A percentile compares a stretch with the other conserved stretches of the same genome.
These are phyloP conservation scores for Russula emetica DNA, from an alignment of 768 basidiomycete genomes.

Conservation along the genomic window DNA sequence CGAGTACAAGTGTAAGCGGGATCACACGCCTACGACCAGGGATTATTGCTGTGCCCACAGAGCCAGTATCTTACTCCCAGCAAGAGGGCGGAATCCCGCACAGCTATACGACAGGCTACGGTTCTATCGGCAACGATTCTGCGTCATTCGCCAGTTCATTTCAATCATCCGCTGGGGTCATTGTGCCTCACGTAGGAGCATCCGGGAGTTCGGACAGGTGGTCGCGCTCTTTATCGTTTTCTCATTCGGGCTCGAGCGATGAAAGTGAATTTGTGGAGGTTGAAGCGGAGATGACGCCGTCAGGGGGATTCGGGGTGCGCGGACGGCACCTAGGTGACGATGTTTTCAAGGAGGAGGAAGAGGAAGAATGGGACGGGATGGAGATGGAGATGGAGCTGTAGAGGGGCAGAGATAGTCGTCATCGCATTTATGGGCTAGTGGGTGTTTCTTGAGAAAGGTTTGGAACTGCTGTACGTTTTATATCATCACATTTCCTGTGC, in stretches of 20 bases:
- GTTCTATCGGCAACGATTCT: slow-evolving; percentile 39
- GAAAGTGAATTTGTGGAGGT: slow-evolving; percentile 33
- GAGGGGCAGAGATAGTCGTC: neutral
- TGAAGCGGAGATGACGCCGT: slow-evolving; percentile 9
- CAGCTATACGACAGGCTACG: slow-evolving; percentile 32
- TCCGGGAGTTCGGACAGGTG: slow-evolving; percentile 36
- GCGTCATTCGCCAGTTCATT: slow-evolving; percentile 29
- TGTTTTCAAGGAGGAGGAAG: slow-evolving; percentile 42
- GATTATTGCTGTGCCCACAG: slow-evolving; percentile 41
- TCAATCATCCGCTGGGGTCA: slow-evolving; percentile 16
- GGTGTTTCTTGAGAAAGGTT: neutral
- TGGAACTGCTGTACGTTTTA: slow-evolving; percentile 17
- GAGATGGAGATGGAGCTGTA: slow-evolving; percentile 72
- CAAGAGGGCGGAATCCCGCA: slow-evolving; percentile 3
- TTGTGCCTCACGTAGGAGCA: slow-evolving; percentile 10
- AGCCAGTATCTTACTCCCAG: slow-evolving; percentile 12
- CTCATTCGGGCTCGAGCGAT: slow-evolving; percentile 37
- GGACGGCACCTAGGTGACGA: slow-evolving; percentile 39
- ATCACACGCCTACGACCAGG: slow-evolving; percentile 62
- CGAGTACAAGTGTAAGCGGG: slow-evolving; percentile 37
- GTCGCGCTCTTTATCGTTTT: slow-evolving; percentile 32
- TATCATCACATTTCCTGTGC: slow-evolving; percentile 1
- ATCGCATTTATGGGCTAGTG: neutral
- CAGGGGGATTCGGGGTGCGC: slow-evolving; percentile 31
- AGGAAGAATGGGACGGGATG: slow-evolving; percentile 46